phyloP scores from a whole-genome alignment of 2,329 filamentous ascomycete species.

The Penicillium nordicum region DNA sequence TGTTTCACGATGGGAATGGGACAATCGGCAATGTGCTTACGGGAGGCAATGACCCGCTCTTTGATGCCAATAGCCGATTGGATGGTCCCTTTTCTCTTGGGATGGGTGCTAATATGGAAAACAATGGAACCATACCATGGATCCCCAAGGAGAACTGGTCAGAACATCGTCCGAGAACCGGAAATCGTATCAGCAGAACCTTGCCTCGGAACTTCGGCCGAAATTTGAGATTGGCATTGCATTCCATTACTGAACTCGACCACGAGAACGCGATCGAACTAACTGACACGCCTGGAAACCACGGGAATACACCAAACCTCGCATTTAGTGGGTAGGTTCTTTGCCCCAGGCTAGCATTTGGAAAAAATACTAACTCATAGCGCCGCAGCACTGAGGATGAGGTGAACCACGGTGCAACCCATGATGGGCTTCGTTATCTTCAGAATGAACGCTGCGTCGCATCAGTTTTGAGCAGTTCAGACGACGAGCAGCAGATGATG shows the following conservation, averaged over 20 bases:
- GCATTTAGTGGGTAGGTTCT: not conserved
- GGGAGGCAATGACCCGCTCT: not conserved
- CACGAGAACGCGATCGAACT: not conserved
- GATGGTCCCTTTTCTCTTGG: too few species aligned
- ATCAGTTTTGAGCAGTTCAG: not conserved
- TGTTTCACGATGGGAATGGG: not conserved
- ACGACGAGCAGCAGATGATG: not conserved
- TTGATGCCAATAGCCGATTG: not conserved
- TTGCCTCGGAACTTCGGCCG: constrained; percentile 6
- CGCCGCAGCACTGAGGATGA: not conserved
- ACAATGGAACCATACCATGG: not conserved
- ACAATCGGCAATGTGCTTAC: not conserved
- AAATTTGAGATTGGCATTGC: not conserved
- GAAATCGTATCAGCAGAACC: not conserved
- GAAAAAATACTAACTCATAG: not conserved
- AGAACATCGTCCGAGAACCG: not conserved
- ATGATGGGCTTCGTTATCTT: not conserved
- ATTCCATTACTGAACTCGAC: not conserved
- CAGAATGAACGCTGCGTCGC: not conserved
- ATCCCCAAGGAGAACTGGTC: not conserved
- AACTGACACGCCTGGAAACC: not conserved
- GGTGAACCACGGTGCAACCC: not conserved
- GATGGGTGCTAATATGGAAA: not conserved
- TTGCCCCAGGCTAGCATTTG: not conserved
- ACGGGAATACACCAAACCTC: not conserved